A percentile compares a stretch with the other conserved stretches of the same genome.
Evolutionary conservation across 805 yeast species (phyloP).

Genomic region (Nakazawaea laoshanensis): DNA sequence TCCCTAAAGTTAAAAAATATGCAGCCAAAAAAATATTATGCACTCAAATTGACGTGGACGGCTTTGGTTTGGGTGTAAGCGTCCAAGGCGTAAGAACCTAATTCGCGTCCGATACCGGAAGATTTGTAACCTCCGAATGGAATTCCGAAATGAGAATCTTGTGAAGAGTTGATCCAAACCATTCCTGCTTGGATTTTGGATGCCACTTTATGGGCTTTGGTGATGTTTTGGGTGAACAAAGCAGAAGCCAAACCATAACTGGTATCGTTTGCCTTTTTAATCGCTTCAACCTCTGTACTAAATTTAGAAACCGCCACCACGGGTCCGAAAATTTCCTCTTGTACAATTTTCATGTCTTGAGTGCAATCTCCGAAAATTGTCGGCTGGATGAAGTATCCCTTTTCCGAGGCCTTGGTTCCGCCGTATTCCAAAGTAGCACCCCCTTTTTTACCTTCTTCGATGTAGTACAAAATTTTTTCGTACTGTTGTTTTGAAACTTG

Average conservation of each 20-base stretch:
- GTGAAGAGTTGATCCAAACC: constrained; percentile 42
- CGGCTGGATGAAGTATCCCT: constrained; percentile 34
- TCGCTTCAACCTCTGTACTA: constrained; percentile 33
- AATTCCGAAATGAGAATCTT: constrained; percentile 33
- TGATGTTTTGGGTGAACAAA: constrained; percentile 29
- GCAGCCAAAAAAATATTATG: neutral
- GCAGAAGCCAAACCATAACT: constrained; percentile 41
- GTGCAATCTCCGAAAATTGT: constrained; percentile 38
- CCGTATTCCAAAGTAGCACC: constrained; percentile 46
- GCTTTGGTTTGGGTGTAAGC: constrained; percentile 72
- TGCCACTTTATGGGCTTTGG: constrained; percentile 30
- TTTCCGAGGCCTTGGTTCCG: constrained; percentile 23
- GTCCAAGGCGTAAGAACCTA: constrained; percentile 56
- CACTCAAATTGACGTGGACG: constrained; percentile 44
- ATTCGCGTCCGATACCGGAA: constrained; percentile 53
- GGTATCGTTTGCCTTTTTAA: constrained; percentile 32
- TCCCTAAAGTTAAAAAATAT: neutral
- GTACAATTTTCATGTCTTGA: constrained; percentile 29
- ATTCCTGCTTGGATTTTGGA: constrained; percentile 34
- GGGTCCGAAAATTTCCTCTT: constrained; percentile 49
- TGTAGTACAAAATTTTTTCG: constrained; percentile 33
- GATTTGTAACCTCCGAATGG: constrained; percentile 54
- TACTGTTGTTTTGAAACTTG: constrained; percentile 45
- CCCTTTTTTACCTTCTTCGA: constrained; percentile 38
- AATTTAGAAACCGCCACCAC: constrained; percentile 35